phyloP scores from a whole-genome alignment of 306 rosid species.

The Gastrolobium bilobum region DNA sequence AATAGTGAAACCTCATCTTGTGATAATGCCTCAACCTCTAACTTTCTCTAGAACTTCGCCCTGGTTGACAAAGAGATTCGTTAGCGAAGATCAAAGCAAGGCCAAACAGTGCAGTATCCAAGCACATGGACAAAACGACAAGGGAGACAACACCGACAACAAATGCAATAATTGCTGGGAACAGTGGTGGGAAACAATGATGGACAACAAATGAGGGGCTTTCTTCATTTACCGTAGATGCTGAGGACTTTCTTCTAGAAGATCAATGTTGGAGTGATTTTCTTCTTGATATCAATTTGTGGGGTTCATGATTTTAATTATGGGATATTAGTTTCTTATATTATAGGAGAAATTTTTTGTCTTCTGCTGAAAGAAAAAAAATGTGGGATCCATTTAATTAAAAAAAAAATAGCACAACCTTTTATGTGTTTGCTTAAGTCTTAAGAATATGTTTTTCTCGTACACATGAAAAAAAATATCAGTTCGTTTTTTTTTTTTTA shows the following conservation, averaged over 20 bases:
- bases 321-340: too few species aligned
- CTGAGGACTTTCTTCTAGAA: neutral
- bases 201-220: neutral
- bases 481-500: too few species aligned
- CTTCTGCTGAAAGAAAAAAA: too few species aligned
- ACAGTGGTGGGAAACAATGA: neutral
- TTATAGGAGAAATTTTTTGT: too few species aligned
- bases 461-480: too few species aligned
- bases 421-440: too few species aligned
- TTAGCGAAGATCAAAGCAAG: neutral
- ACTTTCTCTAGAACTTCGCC: constrained; percentile 10
- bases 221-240: neutral
- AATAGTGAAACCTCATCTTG: neutral
- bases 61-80: neutral
- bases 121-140: too few species aligned
- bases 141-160: too few species aligned
- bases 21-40: constrained; percentile 33
- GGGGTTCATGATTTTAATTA: neutral
- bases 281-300: constrained; percentile 17
- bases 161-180: too few species aligned
- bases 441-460: too few species aligned
- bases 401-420: too few species aligned
- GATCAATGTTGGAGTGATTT: constrained; percentile 35
- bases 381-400: too few species aligned
- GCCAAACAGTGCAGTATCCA: neutral